phyloP scores from a whole-genome alignment of 2,329 filamentous ascomycete genomes.

The Nemania serpens region DNA sequence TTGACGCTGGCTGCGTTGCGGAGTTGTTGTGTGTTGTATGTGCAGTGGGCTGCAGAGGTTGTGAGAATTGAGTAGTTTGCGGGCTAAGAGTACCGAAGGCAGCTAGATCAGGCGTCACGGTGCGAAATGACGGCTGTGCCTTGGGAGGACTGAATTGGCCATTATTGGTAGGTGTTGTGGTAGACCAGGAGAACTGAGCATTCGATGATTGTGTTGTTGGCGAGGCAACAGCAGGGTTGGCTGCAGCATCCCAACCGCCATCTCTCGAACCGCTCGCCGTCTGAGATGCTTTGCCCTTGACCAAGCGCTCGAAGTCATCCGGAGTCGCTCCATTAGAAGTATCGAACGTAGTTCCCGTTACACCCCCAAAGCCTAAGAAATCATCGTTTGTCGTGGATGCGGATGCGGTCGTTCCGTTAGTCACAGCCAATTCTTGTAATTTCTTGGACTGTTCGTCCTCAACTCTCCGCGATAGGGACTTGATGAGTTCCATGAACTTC shows the following conservation, averaged over 20 bases:
- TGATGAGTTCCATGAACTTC: constrained; percentile 87
- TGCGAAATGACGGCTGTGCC: constrained; percentile 53
- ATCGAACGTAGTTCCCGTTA: constrained; percentile 65
- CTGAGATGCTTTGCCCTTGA: constrained; percentile 70
- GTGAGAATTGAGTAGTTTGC: constrained; percentile 65
- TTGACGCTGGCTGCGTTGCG: constrained; percentile 43
- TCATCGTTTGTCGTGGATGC: constrained; percentile 63
- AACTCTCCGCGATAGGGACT: constrained; percentile 74
- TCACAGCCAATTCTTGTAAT: constrained; percentile 76
- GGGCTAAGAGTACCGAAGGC: constrained; percentile 61
- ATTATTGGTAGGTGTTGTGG: constrained; percentile 52
- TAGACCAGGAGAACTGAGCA: constrained; percentile 66
- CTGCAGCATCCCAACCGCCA: constrained; percentile 55
- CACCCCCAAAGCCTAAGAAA: constrained; percentile 71
- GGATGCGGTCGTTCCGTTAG: constrained; percentile 53
- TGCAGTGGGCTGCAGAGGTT: constrained; percentile 57
- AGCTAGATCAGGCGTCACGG: constrained; percentile 63
- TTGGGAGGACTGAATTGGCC: constrained; percentile 44
- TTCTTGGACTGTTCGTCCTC: constrained; percentile 90
- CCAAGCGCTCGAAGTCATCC: constrained; percentile 85
- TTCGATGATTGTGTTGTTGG: constrained; percentile 43
- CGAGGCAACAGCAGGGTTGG: constrained; percentile 40
- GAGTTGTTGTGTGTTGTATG: constrained; percentile 27
- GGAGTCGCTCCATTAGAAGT: constrained; percentile 58
- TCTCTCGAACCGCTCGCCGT: constrained; percentile 48